Conservation (phyloP, 83 land plant genomes). For the Isoetes engelmannii region DNA sequence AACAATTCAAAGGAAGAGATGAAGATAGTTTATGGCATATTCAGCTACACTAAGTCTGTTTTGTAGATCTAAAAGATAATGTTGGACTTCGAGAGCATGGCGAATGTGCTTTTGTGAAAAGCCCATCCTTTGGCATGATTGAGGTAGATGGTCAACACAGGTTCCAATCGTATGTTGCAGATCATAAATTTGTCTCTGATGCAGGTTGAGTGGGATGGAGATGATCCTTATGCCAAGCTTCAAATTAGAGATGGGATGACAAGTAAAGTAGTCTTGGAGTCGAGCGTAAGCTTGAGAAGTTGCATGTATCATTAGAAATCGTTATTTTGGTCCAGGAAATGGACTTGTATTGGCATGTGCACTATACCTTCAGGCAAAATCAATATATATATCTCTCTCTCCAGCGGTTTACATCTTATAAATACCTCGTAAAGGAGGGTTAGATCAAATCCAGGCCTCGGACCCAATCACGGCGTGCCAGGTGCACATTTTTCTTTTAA, state of each 20-base stretch:
- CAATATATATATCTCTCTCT: no score
- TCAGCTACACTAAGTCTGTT: background rate
- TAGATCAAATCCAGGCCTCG: no score
- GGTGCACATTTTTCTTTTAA: no score
- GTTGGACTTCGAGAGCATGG: slow-evolving; percentile 23
- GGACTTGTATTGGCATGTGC: no score
- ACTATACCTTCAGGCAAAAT: no score
- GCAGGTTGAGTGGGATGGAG: slow-evolving; percentile 20
- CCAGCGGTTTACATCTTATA: no score
- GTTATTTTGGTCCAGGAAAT: no score
- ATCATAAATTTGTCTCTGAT: background rate
- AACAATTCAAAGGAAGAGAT: no score
- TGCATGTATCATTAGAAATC: background rate
- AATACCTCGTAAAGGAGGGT: no score
- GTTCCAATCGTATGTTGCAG: background rate
- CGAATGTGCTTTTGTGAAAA: slow-evolving; percentile 24
- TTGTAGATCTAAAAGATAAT: background rate
- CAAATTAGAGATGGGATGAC: slow-evolving; percentile 31
- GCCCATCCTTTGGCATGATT: slow-evolving; percentile 29
- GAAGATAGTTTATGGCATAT: background rate
- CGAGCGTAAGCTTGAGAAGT: slow-evolving; percentile 15
- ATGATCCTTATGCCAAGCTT: slow-evolving; percentile 11
- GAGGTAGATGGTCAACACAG: slow-evolving; percentile 11
- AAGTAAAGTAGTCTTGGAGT: slow-evolving; percentile 20
- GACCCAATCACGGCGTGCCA: no score